A percentile compares a stretch with the other conserved stretches of the same genome.
Evolutionary conservation across 331 rosid genomes (phyloP).

Genomic region (Cydonia oblonga): DNA sequence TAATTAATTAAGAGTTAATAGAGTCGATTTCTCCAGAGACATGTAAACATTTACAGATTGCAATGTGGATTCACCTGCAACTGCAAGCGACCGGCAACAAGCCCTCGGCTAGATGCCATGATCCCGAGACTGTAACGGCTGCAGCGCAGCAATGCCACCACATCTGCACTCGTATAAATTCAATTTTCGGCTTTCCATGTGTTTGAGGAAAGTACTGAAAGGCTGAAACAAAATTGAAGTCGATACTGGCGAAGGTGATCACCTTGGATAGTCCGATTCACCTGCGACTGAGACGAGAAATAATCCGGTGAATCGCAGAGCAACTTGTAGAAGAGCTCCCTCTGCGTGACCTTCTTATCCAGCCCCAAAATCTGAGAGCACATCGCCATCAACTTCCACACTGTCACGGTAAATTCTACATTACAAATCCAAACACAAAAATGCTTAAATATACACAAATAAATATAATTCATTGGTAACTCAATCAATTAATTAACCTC

Average conservation of each 20-base stretch:
- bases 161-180: conserved; percentile 33
- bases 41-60: not conserved
- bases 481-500: conserved; percentile 30
- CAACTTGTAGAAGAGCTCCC: conserved; percentile 83
- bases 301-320: conserved; percentile 58
- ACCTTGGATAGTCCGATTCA: conserved; percentile 81
- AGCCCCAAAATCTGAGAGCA: conserved; percentile 61
- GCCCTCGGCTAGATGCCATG: conserved; percentile 92
- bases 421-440: not conserved
- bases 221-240: not conserved
- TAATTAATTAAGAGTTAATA: not conserved
- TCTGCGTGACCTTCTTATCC: conserved; percentile 75
- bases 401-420: conserved; percentile 14
- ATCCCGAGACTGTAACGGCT: conserved; percentile 90
- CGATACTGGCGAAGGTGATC: conserved; percentile 2
- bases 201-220: not conserved
- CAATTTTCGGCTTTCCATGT: not conserved
- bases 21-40: not conserved
- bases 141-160: conserved; percentile 80
- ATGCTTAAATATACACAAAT: not conserved
- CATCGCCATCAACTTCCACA: conserved; percentile 91
- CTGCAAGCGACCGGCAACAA: conserved; percentile 63
- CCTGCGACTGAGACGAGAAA: conserved; percentile 68
- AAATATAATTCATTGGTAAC: not conserved
- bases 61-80: conserved; percentile 31